Base-by-base conservation (phyloP, 2,329 filamentous ascomycete species). In the Lomentospora prolificans region DNA sequence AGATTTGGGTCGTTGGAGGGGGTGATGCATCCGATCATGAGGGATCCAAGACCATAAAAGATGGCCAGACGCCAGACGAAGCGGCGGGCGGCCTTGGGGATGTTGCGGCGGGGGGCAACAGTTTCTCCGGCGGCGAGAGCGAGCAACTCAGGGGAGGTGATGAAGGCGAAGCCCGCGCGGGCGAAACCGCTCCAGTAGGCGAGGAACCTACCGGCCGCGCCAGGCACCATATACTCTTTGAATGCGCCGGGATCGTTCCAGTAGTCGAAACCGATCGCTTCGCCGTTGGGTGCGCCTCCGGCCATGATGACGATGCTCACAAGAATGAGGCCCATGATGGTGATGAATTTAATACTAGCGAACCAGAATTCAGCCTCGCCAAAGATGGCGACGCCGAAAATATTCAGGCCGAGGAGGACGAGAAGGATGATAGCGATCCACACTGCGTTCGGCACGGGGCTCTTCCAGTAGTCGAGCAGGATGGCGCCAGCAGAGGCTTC, bases 111-210 rank as follows among this genome's bases (percentile, higher is more conserved):
- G 2, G 84, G 85, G 22, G 83, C 79, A 25, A 81, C 70, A 1
- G 82, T 81, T 71, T 87, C 84, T 48, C 81, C 84, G 4, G 82
- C 84, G 1, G 84, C 82, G 56, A 85, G 77, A 39, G 79, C 79
- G 57, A 78, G 75, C 44, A 86, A 74, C 64, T 89, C 85, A 14
- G 82, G 79, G 1, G 78, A 81, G 4, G 79, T 80, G 64, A 81
- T 77, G 66, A 84, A 85, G 30, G 79, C 78, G 64, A 84, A 85
- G 0, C 79, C 80, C 6, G 80, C 79, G n/a, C 72, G 74, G 56
- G 79, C 71, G 56, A 81, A 76, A 14, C 75, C 77, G 3, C 73
- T 75, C 78, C 80, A 82, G 62, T 80, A 81, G 7, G 77, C 79
- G 2, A 83, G 71, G 64, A 85, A 85, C 39, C 73, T 69, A 3